These are phyloP conservation scores for Euphorbia pulcherrima DNA, from an alignment of 345 rosid species.

Conservation along the genomic window DNA sequence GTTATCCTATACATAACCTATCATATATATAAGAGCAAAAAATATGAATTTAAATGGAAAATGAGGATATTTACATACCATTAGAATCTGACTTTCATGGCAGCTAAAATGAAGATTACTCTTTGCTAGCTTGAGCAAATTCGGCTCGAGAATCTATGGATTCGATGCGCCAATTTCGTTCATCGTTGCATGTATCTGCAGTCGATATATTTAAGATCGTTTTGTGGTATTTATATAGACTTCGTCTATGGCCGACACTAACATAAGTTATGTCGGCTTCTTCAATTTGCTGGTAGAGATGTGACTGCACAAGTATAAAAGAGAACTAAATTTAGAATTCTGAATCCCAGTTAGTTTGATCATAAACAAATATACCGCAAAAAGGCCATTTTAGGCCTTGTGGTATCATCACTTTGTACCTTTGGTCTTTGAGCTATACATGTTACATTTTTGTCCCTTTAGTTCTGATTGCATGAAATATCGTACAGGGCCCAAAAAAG, in stretches of 20 bases:
- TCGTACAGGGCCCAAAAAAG: too few species aligned
- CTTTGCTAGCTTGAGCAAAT: conserved; percentile 30
- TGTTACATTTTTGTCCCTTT: too few species aligned
- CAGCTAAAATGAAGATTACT: conserved; percentile 1
- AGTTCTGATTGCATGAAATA: too few species aligned
- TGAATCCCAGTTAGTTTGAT: background rate
- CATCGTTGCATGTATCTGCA: conserved; percentile 37
- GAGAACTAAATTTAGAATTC: conserved; percentile 5
- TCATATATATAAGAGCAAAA: too few species aligned
- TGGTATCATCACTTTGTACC: too few species aligned
- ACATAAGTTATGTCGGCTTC: conserved; percentile 74
- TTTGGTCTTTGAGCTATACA: too few species aligned
- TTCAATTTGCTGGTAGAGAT: conserved; percentile 64
- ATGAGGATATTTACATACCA: background rate
- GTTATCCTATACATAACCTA: too few species aligned
- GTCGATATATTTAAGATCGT: conserved; percentile 54
- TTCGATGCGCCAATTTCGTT: conserved; percentile 55
- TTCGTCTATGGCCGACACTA: conserved; percentile 81
- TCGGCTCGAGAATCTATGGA: conserved; percentile 27
- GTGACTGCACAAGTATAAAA: conserved; percentile 37
- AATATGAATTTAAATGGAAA: background rate
- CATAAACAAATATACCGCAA: too few species aligned
- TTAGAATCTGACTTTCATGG: background rate
- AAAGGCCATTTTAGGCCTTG: too few species aligned
- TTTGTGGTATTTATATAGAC: conserved; percentile 53